A percentile compares a stretch with the other conserved stretches of the same genome.
Evolutionary conservation across 1,284 basidiomycete genomes (phyloP).

Genomic region (Melampsora abietis-canadensis): DNA sequence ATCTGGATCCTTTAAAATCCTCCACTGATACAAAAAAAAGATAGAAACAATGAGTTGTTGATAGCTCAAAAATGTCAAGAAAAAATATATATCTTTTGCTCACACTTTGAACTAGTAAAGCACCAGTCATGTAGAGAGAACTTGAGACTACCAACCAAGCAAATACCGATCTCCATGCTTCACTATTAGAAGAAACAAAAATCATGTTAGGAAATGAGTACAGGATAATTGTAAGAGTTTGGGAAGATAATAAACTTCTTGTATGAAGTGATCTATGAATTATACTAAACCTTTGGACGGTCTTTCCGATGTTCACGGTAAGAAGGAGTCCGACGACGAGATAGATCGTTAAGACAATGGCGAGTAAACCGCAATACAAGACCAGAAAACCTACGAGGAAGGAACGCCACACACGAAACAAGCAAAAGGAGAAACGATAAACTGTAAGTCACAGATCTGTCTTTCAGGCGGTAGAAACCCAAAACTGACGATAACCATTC

Average conservation of each 20-base stretch:
- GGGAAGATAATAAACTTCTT: too few species aligned
- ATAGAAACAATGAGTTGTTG: too few species aligned
- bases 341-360: not conserved
- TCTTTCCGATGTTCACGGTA: not conserved
- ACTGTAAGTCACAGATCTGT: not conserved
- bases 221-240: too few species aligned
- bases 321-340: conserved; percentile 1
- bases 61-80: too few species aligned
- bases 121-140: not conserved
- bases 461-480: not conserved
- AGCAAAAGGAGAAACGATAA: not conserved
- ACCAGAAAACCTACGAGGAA: not conserved
- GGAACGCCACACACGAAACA: not conserved
- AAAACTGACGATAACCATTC: not conserved
- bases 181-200: not conserved
- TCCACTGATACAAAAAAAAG: too few species aligned
- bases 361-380: not conserved
- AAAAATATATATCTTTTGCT: not conserved
- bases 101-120: not conserved
- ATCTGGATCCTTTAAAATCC: too few species aligned
- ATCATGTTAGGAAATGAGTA: not conserved
- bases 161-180: not conserved
- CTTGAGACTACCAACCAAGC: not conserved
- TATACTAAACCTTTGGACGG: not conserved
- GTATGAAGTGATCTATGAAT: not conserved